Base-by-base conservation (phyloP, 2,329 filamentous ascomycete genomes). In the Aureobasidium subglaciale region DNA sequence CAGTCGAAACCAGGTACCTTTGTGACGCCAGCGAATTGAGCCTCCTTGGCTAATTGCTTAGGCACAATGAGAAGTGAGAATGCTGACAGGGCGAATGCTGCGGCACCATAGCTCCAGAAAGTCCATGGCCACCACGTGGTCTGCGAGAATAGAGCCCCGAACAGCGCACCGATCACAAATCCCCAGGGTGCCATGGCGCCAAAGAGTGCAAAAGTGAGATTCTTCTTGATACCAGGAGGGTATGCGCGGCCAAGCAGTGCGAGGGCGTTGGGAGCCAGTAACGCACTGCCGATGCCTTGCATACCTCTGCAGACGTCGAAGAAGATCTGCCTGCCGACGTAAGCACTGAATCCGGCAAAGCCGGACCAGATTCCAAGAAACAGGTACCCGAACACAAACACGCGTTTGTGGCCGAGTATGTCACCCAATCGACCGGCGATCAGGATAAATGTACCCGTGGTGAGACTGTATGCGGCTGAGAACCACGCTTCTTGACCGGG, bases 81-180 rank as follows among this genome's bases (percentile, higher is more conserved):
- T 4, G 65, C 61, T 1, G 71, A 69, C n/a, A 75, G 60, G 10
- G 65, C 58, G 4, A 69, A 64, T 16, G 74, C 67, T 2, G 67
- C 65, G 15, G 77, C 68, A 3, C 68, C 69, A 48, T 73, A 68
- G 1, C 67, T 64, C 73, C 73, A 80, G 63, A 73, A 80, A 3
- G 71, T 59, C 64, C 63, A 59, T 11, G 67, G 66, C 65, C 65
- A 68, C 65, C 64, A 71, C 0, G 63, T 58, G 8, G 67, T 52
- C 30, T 67, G 62, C 4, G 64, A 65, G 48, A 72, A 71, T 7
- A 71, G 59, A 46, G 64, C 63, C 27, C 65, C 66, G 25, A 65
- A 70, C 2, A 65, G 50, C 1, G 65, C 66, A 32, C 70, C 70
- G 40, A 68, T 59, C 25, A 71, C 64, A 34, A 67, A 69, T 1